Evolutionary conservation across 257 asterid species (phyloP), one percentile per base, ranked within the genome.

Genomic region (Rauvolfia tetraphylla): DNA sequence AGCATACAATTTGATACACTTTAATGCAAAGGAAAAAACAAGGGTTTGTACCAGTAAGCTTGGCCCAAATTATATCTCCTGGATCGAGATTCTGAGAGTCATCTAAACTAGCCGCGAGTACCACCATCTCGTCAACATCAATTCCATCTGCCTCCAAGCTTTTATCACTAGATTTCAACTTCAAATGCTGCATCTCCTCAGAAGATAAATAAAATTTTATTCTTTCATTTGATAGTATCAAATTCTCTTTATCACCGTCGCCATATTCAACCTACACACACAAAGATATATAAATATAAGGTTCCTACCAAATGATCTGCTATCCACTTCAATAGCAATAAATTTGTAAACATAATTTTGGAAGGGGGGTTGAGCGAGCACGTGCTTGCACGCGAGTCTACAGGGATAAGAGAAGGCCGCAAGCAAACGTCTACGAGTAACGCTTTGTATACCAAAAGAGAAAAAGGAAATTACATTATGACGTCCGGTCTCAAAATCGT

Each of bases 11-110:
- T 70, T 68, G 22, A 72, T 59, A 82, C 68, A 72, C n/a, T 38
- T 9, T 17, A 63, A 25, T 10, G 3, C n/a, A 7, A 72, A 51
- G 68, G 36, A 73, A 58, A 5, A 36, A 73, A 73, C 12, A 11
- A 38, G 48, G 11, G 34, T 75, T 81, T 79, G 57, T 74, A 95
- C 99, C 99, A 79, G 99, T 89, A 80, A 95, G 93, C 89, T 95
- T 95, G 59, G 99, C 99, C 99, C 99, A 95, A 75, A 93, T 89
- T 68, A 93, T 75, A 83, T 95, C 98, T 73, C 96, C 99, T 18
- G 90, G 86, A 74, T 91, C 99, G 54, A 90, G 90, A 84, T 92
- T 95, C 62, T 86, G 91, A 82, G 89, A 83, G 74, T 87, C 91
- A 79, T 89, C 97, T 82, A 93, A 81, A 83, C 89, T 90, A 78